Evolutionary conservation across 345 rosid genomes (phyloP).

Genomic region (Euphorbia tirucalli): DNA sequence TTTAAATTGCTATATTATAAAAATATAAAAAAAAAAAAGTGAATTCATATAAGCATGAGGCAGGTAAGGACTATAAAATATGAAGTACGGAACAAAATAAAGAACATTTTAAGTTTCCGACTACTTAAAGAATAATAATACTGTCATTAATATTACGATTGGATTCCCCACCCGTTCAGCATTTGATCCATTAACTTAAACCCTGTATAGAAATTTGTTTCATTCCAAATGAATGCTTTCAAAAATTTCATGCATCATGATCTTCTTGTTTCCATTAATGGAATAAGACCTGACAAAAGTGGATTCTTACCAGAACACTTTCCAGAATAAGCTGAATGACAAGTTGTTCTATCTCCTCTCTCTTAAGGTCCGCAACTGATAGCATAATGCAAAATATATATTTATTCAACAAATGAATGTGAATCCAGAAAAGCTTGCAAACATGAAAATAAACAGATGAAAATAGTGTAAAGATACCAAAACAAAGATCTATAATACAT

Average conservation of each 20-base stretch:
- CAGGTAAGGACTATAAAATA: neutral
- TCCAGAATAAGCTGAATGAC: slow-evolving; percentile 63
- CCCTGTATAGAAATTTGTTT: neutral
- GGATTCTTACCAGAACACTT: slow-evolving; percentile 61
- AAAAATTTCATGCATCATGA: neutral
- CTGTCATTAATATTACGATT: neutral
- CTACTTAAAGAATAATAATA: neutral
- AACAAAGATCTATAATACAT: neutral
- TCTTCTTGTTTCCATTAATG: neutral
- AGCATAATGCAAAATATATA: neutral
- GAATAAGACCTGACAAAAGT: slow-evolving; percentile 10
- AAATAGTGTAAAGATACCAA: neutral
- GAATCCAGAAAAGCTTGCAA: neutral
- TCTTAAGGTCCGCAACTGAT: slow-evolving; percentile 62
- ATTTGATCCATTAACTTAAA: neutral
- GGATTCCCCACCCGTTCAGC: neutral
- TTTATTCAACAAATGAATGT: neutral
- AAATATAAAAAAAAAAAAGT: too few relatives aligned
- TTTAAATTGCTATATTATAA: neutral
- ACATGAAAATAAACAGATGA: neutral
- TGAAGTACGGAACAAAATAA: neutral
- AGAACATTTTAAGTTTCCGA: neutral
- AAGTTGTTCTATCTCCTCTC: slow-evolving; percentile 75
- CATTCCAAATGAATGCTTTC: neutral
- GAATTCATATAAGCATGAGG: too few relatives aligned